Evolutionary conservation across 495 filamentous ascomycete species (phyloP), one percentile per base, ranked within the genome.

Genomic region (Chaetomium tenue): DNA sequence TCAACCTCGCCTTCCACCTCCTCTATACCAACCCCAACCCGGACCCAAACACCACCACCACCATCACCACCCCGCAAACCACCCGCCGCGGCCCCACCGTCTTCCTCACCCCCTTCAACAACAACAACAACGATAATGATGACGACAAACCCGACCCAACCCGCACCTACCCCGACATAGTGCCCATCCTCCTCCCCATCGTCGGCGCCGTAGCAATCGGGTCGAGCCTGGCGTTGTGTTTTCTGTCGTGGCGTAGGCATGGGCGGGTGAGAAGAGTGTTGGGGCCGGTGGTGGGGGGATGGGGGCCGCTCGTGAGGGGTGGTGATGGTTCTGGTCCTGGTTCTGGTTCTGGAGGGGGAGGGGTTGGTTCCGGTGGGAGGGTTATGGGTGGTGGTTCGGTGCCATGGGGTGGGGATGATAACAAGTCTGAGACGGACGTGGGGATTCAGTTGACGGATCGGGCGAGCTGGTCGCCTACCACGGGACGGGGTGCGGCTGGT

Each of bases 401-500:
- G 60, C 47, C 12, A 18, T 37, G 25, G 50, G 26, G 26, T 26
- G 52, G 54, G 28, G 61, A 67, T 25, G 30, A 63, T 22, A 72
- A 63, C 22, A 72, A 72, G 58, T 47, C 50, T 2, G 64, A 63
- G 20, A 61, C 58, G 18, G 52, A 59, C 15, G 63, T 59, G 13
- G 67, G 67, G 23, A 67, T 74, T 54, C 63, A 74, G 67, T 39
- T 77, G 60, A 74, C 72, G 39, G 72, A 72, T 62, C 64, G 75
- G 8, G 69, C 70, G 6, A 75, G 74, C 57, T 76, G 74, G 72
- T 72, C 71, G 62, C 69, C 73, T 3, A 72, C 73, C 2, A 72
- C 67, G 53, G 53, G 60, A 30, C 37, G 51, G 42, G 61, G 25
- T 26, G 37, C 37, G 8, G 54, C n/a, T n/a, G n/a, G 30, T 42